Evolutionary conservation across 2,329 filamentous ascomycete genomes (phyloP), one percentile per base, ranked within the genome.

Genomic region (Teratosphaeria destructans): DNA sequence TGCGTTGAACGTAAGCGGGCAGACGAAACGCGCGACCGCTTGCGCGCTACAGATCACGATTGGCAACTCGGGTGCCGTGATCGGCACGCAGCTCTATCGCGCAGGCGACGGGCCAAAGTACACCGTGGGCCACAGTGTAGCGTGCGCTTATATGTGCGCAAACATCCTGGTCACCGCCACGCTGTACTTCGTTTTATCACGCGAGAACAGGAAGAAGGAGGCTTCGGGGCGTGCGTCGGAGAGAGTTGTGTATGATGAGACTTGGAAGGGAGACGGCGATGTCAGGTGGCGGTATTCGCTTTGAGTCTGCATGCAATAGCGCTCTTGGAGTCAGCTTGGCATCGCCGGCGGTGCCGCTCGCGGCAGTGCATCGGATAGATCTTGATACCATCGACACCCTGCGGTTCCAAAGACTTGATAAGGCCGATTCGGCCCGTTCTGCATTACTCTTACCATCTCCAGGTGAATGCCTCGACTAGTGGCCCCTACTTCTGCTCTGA

Each of bases 191-290:
- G 71, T 82, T 1, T 69, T 89, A 61, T 79, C 74, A 55, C 77
- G 73, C 59, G 83, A 87, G 70, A 90, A 90, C 67, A 73, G 66
- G 63, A 72, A 67, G 29, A 81, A 85, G 54, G 79, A 78, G 12
- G 72, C 58, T 3, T 69, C 79, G 70, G 75, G 77, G 14, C 81
- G 84, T 43, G 43, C 19, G n/a, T 23, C 43, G 43, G 43, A 49
- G 8, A 49, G 19, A 19, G 19, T 49, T 23, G 10, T n/a, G n/a
- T 49, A 49, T 49, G 43, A 49, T 49, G 43, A 49, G 43, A 49
- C n/a, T 6, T 86, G 84, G 76, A 71, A 75, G 56, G 85, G 85
- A 1, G 86, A 88, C 68, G 77, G 78, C 5, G 85, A 89, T 70
- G 76, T 80, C 0, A 76, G 85, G 62, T 89, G 85, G 84, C 75